Evolutionary conservation across 208 protist genomes (phyloP).

Genomic region (Lotmaria passim): DNA sequence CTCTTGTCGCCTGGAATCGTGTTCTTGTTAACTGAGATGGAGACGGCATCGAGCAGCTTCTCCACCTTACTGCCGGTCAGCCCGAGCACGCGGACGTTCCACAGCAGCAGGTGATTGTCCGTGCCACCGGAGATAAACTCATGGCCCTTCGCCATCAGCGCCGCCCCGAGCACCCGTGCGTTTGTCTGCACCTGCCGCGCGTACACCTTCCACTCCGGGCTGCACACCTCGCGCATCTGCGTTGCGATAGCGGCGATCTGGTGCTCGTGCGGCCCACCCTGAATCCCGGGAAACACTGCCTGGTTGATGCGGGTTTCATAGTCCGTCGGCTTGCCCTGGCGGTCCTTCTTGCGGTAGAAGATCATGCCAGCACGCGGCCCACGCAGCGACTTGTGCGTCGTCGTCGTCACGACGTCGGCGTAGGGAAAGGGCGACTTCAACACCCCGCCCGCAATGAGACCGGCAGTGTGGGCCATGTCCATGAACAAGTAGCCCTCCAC

Average conservation of each 20-base stretch:
- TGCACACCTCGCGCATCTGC: slow-evolving; percentile 94
- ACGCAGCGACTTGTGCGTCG: slow-evolving; percentile 99
- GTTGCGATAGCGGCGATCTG: slow-evolving; percentile 97
- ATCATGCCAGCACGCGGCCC: slow-evolving; percentile 98
- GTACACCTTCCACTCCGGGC: slow-evolving; percentile 95
- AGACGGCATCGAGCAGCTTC: slow-evolving; percentile 91
- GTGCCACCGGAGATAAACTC: slow-evolving; percentile 95
- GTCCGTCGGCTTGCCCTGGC: slow-evolving; percentile 79
- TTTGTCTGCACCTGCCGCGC: slow-evolving; percentile 93
- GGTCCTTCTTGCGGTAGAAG: slow-evolving; percentile 95
- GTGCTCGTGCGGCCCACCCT: slow-evolving; percentile 99
- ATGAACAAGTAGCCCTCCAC: slow-evolving; percentile 94
- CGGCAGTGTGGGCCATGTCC: slow-evolving; percentile 99
- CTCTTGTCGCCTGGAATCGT: slow-evolving; percentile 95
- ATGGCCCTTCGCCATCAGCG: slow-evolving; percentile 88
- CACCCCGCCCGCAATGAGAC: slow-evolving; percentile 91
- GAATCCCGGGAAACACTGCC: slow-evolving; percentile 98
- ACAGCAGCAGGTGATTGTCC: slow-evolving; percentile 98
- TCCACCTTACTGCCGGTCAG: slow-evolving; percentile 97
- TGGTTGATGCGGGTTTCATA: slow-evolving; percentile 95
- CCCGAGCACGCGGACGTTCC: slow-evolving; percentile 95
- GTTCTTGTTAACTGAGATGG: slow-evolving; percentile 98
- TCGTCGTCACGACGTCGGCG: slow-evolving; percentile 99
- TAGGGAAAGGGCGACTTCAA: slow-evolving; percentile 94
- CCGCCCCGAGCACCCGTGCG: slow-evolving; percentile 78